phyloP scores from a whole-genome alignment of 1,284 basidiomycete species.

The Tilletia setariae region DNA sequence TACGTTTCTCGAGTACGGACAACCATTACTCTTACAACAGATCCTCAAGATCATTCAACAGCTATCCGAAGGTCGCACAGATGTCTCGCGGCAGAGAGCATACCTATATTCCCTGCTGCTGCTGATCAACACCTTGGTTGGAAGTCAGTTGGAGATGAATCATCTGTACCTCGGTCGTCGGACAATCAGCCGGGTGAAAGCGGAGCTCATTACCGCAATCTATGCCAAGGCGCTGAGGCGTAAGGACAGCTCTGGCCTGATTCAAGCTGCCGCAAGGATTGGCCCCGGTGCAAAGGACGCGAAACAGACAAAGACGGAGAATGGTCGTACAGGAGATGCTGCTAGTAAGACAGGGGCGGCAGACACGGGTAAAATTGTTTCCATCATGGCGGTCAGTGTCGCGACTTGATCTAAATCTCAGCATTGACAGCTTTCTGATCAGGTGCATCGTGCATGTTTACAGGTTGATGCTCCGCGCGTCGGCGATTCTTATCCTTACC shows the following conservation, averaged over 20 bases:
- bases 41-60: slow-evolving; percentile 25
- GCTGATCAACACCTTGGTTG: slow-evolving; percentile 26
- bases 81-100: slow-evolving; percentile 18
- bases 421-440: no score
- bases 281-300: slow-evolving; percentile 20
- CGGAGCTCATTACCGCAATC: slow-evolving; percentile 74
- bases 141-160: slow-evolving; percentile 62
- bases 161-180: slow-evolving; percentile 72
- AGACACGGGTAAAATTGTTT: slow-evolving; percentile 32
- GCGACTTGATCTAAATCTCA: not conserved
- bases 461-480: slow-evolving; percentile 26
- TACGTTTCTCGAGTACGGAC: slow-evolving; percentile 25
- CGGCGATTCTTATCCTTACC: slow-evolving; percentile 9
- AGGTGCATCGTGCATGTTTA: no score
- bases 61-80: not conserved
- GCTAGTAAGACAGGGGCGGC: slow-evolving; percentile 12
- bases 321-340: slow-evolving; percentile 17
- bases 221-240: slow-evolving; percentile 85
- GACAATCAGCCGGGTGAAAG: slow-evolving; percentile 66
- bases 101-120: slow-evolving; percentile 34
- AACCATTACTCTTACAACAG: slow-evolving; percentile 36
- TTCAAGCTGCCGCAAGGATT: slow-evolving; percentile 54
- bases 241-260: slow-evolving; percentile 75
- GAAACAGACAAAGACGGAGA: slow-evolving; percentile 31
- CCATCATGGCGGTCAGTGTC: slow-evolving; percentile 26